These are phyloP conservation scores for Trematosphaeria pertusa DNA, from an alignment of 2,329 filamentous ascomycete genomes.

Conservation along the genomic window DNA sequence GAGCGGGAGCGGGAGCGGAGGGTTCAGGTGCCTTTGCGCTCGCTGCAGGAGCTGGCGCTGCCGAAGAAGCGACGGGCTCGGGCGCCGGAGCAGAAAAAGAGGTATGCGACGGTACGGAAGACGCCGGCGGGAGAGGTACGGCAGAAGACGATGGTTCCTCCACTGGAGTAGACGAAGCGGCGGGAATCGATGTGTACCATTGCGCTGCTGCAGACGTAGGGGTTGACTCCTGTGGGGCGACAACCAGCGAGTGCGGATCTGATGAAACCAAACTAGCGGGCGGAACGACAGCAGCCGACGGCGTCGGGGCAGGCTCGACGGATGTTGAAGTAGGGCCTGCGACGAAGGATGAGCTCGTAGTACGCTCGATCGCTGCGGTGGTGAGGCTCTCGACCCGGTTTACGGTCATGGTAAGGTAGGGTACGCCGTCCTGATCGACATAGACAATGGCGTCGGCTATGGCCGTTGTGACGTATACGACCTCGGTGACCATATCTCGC, in stretches of 20 bases:
- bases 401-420: slow-evolving; percentile 34
- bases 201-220: slow-evolving; percentile 7
- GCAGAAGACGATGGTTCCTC: slow-evolving; percentile 9
- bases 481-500: slow-evolving; percentile 41
- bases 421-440: slow-evolving; percentile 38
- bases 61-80: slow-evolving; percentile 7
- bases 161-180: slow-evolving; percentile 3
- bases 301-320: slow-evolving; percentile 8
- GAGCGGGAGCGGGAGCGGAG: not conserved
- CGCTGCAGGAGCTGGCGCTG: not conserved
- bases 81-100: slow-evolving; percentile 15
- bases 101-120: too few relatives aligned
- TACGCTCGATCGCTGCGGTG: slow-evolving; percentile 16
- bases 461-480: slow-evolving; percentile 38
- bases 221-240: slow-evolving; percentile 6
- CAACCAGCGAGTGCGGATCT: slow-evolving; percentile 13
- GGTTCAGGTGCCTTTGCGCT: not conserved
- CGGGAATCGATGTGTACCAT: not conserved
- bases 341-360: slow-evolving; percentile 12
- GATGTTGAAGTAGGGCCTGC: slow-evolving; percentile 6
- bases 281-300: slow-evolving; percentile 12
- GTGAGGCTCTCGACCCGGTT: slow-evolving; percentile 12
- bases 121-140: slow-evolving; percentile 2
- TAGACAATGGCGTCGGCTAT: slow-evolving; percentile 40
- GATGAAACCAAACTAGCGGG: slow-evolving; percentile 10